Conservation (phyloP, 352 stramenopile species). For the Globisporangium echinulatum region DNA sequence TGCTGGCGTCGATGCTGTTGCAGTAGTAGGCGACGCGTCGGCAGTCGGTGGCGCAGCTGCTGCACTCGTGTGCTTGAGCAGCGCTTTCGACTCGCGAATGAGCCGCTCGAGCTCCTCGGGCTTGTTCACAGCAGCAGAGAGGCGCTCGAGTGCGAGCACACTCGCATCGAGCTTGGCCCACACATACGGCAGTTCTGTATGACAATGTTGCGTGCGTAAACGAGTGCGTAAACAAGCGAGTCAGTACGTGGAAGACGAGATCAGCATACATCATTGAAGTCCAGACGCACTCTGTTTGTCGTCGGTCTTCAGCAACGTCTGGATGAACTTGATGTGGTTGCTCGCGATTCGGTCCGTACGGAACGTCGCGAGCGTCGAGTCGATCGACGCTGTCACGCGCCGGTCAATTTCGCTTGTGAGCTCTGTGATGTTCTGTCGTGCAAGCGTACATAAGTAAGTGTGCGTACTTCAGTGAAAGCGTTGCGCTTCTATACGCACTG, state of each 20-base stretch:
- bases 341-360: conserved; percentile 46
- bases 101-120: conserved; percentile 51
- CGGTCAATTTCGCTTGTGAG: conserved; percentile 44
- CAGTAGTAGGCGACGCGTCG: too few species aligned
- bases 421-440: conserved; percentile 33
- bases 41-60: too few species aligned
- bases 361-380: conserved; percentile 47
- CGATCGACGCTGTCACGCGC: conserved; percentile 43
- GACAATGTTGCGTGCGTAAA: too few species aligned
- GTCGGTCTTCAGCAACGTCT: conserved; percentile 48
- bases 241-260: too few species aligned
- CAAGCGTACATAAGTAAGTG: not conserved
- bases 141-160: conserved; percentile 37
- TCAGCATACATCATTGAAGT: too few species aligned
- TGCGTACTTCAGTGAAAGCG: not conserved
- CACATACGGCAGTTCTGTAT: conserved; percentile 24
- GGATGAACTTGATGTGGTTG: conserved; percentile 47
- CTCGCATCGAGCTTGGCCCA: conserved; percentile 54
- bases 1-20: too few species aligned
- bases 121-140: conserved; percentile 42
- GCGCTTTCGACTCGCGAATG: conserved; percentile 38
- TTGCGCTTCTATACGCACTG: not conserved
- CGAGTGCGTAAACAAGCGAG: not conserved
- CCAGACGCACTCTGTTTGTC: conserved; percentile 18
- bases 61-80: conserved; percentile 26